Evolutionary conservation across 2,329 filamentous ascomycete species (phyloP), one percentile per base, ranked within the genome.

Genomic region (Pseudopyricularia javanii): DNA sequence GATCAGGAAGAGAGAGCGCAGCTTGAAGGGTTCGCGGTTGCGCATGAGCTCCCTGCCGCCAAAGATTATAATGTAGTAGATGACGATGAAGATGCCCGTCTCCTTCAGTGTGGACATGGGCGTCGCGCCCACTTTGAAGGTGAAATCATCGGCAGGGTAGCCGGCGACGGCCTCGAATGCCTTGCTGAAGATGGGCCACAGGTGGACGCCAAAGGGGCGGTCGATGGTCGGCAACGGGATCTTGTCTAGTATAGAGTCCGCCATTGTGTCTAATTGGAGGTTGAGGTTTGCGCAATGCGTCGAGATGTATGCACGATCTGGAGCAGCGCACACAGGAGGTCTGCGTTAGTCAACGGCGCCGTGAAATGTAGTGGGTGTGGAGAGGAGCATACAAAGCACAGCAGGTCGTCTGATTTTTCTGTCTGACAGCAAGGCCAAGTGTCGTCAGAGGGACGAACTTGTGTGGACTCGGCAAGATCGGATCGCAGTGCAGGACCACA

Each of bases 151-250:
- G 56, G 87, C 84, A 58, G 88, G 83, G 71, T 91, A 95, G 63
- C 91, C 91, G 54, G 79, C 78, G 58, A 89, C 74, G 54, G 76
- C 69, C 67, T 86, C 85, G 72, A 86, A 97, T 61, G 77, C 83
- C 74, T 90, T 88, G 73, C 85, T 86, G 79, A 97, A 97, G 71
- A 94, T 82, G 62, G 91, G 89, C 93, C 93, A 97, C 69, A 96
- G 73, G 58, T 87, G 78, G 60, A 97, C 74, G 68, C 91, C 93
- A 64, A 97, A 97, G 33, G 91, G 91, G 59, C 87, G 83, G 68
- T 96, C 91, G 70, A 97, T 77, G 57, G 89, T 89, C 54, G 91
- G 91, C 60, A 82, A 67, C 66, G 88, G 77, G 56, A 83, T 78
- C 26, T 56, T 47, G 45, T 58, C 51, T 28, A 61, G 26, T 37